These are phyloP conservation scores for Ophiosphaerella narmari DNA, from an alignment of 2,329 filamentous ascomycete genomes.

Conservation along the genomic window DNA sequence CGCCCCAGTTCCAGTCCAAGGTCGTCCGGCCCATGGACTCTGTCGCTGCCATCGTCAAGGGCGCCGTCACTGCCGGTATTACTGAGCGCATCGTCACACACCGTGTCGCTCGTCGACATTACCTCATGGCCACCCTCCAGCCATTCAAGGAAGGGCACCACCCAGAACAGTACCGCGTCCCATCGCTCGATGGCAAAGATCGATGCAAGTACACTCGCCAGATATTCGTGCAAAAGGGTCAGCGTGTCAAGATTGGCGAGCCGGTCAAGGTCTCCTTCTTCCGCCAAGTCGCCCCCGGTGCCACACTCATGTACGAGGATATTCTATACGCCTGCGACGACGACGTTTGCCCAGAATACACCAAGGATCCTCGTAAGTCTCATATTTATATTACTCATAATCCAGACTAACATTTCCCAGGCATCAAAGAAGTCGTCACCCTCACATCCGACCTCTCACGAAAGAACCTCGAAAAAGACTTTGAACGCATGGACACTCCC, in stretches of 20 bases:
- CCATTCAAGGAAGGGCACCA: constrained; percentile 99
- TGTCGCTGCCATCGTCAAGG: constrained; percentile 97
- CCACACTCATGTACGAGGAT: constrained; percentile 99
- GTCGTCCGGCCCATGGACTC: constrained; percentile 99
- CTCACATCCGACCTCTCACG: constrained; percentile 94
- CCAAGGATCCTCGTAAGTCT: constrained; percentile 95
- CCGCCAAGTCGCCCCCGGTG: constrained; percentile 93
- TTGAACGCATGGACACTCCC: constrained; percentile 98
- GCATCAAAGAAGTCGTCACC: constrained; percentile 98
- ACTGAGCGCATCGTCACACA: constrained; percentile 96
- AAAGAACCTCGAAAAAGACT: constrained; percentile 99
- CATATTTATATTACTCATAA: background rate
- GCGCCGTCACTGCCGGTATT: constrained; percentile 95
- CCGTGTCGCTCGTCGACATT: constrained; percentile 94
- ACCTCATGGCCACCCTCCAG: constrained; percentile 98
- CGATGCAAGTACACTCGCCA: constrained; percentile 98
- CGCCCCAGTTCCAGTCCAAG: constrained; percentile 97
- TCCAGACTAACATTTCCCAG: constrained; percentile 53
- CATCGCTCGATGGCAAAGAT: constrained; percentile 94
- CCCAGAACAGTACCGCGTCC: constrained; percentile 96
- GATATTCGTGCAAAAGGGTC: constrained; percentile 98
- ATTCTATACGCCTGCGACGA: constrained; percentile 97
- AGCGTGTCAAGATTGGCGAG: constrained; percentile 98
- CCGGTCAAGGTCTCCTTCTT: constrained; percentile 99
- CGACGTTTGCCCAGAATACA: constrained; percentile 97